phyloP scores from a whole-genome alignment of 805 yeast genomes.

The Candida arabinofermentans region DNA sequence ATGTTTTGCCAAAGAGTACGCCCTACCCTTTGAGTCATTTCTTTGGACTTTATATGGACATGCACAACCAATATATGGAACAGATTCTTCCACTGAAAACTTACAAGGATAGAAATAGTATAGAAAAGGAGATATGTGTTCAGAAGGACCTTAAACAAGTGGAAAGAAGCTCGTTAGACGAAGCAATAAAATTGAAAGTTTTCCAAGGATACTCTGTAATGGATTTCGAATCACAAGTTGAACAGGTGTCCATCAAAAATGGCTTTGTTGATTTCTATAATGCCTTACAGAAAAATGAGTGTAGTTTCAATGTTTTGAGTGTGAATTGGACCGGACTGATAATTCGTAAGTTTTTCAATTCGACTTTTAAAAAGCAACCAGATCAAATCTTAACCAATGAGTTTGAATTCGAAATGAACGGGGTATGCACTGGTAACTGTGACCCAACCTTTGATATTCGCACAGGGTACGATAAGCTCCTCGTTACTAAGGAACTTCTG shows the following conservation, averaged over 20 bases:
- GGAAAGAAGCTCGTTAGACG: slow-evolving; percentile 46
- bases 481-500: slow-evolving; percentile 17
- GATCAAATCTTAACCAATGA: slow-evolving; percentile 45
- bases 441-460: slow-evolving; percentile 31
- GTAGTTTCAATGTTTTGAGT: slow-evolving; percentile 38
- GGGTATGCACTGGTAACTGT: slow-evolving; percentile 22
- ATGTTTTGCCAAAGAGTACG: slow-evolving; percentile 39
- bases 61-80: slow-evolving; percentile 30
- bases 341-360: slow-evolving; percentile 33
- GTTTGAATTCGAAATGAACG: slow-evolving; percentile 34
- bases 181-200: slow-evolving; percentile 33
- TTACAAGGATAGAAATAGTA: slow-evolving; percentile 29
- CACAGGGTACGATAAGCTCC: slow-evolving; percentile 52
- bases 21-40: slow-evolving; percentile 41
- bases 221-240: slow-evolving; percentile 34
- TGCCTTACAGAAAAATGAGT: not conserved
- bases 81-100: slow-evolving; percentile 15
- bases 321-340: slow-evolving; percentile 58
- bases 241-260: slow-evolving; percentile 33
- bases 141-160: slow-evolving; percentile 42
- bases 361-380: slow-evolving; percentile 13
- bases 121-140: slow-evolving; percentile 40
- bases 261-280: slow-evolving; percentile 36
- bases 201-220: slow-evolving; percentile 39
- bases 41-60: slow-evolving; percentile 37